Percentiles rank a stretch among this genome's conserved stretches.
Conservation (phyloP, 306 rosid genomes). For the Rosa multiflora region DNA sequence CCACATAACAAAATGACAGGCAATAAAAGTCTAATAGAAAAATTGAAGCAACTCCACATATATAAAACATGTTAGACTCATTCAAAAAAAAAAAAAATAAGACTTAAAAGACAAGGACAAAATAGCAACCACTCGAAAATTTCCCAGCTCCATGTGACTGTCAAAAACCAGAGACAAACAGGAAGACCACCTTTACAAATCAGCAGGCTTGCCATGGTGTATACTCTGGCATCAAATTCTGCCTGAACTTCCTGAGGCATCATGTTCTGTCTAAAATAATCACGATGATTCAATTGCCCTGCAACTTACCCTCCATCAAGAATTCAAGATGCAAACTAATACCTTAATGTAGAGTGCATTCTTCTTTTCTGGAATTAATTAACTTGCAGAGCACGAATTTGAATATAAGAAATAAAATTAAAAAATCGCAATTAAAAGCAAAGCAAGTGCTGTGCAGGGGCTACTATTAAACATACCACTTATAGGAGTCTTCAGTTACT, state of each 20-base stretch:
- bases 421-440: not conserved
- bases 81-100: not conserved
- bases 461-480: not conserved
- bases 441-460: not conserved
- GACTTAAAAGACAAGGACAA: not conserved
- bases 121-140: not conserved
- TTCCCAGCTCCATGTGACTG: constrained; percentile 3
- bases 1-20: not conserved
- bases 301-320: constrained; percentile 1
- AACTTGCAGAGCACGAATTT: not conserved
- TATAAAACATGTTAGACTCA: not conserved
- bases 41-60: not conserved
- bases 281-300: not conserved
- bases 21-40: not conserved
- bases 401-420: not conserved
- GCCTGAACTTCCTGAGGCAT: not conserved
- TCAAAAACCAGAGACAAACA: not conserved
- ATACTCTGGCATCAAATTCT: not conserved
- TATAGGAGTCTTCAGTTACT: not conserved
- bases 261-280: not conserved
- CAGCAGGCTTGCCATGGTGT: constrained; percentile 5
- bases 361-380: not conserved
- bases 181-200: constrained; percentile 9
- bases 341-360: not conserved
- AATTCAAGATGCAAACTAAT: not conserved